phyloP scores from a whole-genome alignment of 805 yeast species.

The Metschnikowia borealis region DNA sequence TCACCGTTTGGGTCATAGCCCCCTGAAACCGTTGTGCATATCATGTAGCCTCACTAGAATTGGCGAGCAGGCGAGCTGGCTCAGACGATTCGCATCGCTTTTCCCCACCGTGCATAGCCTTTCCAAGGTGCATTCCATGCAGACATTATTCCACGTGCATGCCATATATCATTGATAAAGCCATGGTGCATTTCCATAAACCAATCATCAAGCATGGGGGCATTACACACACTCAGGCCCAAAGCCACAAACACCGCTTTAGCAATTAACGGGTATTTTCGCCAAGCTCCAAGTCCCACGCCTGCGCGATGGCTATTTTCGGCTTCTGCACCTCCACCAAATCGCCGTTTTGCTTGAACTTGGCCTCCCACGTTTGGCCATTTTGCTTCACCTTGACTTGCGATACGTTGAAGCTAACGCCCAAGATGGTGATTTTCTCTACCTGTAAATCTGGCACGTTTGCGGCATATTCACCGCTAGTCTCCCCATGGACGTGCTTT shows the following conservation, averaged over 20 bases:
- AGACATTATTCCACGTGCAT: not conserved
- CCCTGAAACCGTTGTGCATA: not conserved
- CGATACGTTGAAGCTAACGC: constrained; percentile 18
- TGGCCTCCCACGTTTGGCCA: constrained; percentile 34
- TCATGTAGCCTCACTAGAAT: not conserved
- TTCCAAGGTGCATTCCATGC: not conserved
- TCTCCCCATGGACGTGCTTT: constrained; percentile 4
- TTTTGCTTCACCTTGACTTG: constrained; percentile 34
- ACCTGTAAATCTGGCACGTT: constrained; percentile 37
- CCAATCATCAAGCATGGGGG: too few relatives aligned
- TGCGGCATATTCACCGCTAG: constrained; percentile 11
- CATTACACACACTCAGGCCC: too few relatives aligned
- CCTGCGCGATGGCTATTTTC: constrained; percentile 5
- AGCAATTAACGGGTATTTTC: not conserved
- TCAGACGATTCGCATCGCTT: not conserved
- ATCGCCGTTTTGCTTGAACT: not conserved
- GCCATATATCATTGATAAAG: too few relatives aligned
- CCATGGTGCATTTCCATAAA: too few relatives aligned
- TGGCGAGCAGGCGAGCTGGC: too few relatives aligned
- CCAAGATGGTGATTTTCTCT: constrained; percentile 54
- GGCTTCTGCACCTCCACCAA: constrained; percentile 10
- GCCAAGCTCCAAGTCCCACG: constrained; percentile 8
- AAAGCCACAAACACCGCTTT: too few relatives aligned
- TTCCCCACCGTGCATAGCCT: not conserved
- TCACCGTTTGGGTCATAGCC: not conserved